Percentiles rank a stretch among this genome's conserved stretches.
These are phyloP conservation scores for Teunomyces atbi DNA, from an alignment of 805 yeast species.

Conservation along the genomic window DNA sequence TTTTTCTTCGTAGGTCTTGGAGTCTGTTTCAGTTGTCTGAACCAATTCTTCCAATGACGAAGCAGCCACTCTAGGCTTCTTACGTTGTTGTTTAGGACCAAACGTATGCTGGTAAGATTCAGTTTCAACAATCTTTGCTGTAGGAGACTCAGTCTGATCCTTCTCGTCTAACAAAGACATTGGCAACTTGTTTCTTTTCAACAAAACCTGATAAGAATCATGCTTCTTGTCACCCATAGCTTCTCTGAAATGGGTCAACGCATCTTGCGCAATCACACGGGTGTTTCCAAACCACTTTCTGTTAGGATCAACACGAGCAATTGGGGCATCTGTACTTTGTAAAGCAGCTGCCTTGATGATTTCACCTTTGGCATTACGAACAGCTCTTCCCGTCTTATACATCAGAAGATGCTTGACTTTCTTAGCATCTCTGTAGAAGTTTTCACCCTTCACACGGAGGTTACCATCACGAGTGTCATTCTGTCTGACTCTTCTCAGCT, in stretches of 20 bases:
- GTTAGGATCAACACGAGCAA: slow-evolving; percentile 93
- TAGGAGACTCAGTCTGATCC: slow-evolving; percentile 72
- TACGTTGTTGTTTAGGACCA: slow-evolving; percentile 94
- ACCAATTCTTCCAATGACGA: slow-evolving; percentile 81
- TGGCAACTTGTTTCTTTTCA: slow-evolving; percentile 89
- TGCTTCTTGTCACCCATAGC: slow-evolving; percentile 84
- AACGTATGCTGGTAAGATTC: slow-evolving; percentile 79
- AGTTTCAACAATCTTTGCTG: slow-evolving; percentile 79
- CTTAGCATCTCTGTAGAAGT: slow-evolving; percentile 92
- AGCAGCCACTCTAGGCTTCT: slow-evolving; percentile 79
- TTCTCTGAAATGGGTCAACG: slow-evolving; percentile 87
- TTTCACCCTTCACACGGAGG: slow-evolving; percentile 92
- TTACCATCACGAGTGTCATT: slow-evolving; percentile 84
- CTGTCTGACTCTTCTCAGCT: slow-evolving; percentile 79
- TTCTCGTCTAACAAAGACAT: slow-evolving; percentile 92
- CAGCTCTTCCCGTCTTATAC: slow-evolving; percentile 91
- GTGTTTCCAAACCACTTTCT: slow-evolving; percentile 98
- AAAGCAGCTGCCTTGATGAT: slow-evolving; percentile 82
- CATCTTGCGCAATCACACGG: slow-evolving; percentile 96
- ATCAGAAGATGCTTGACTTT: slow-evolving; percentile 85
- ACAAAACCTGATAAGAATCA: slow-evolving; percentile 80
- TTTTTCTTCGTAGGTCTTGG: slow-evolving; percentile 66
- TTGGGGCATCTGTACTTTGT: slow-evolving; percentile 84
- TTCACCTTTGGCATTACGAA: slow-evolving; percentile 84
- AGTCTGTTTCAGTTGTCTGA: slow-evolving; percentile 52